Percentiles rank a stretch among this genome's conserved stretches.
Conservation (phyloP, 768 basidiomycete species). For the Peribolospora baueri region DNA sequence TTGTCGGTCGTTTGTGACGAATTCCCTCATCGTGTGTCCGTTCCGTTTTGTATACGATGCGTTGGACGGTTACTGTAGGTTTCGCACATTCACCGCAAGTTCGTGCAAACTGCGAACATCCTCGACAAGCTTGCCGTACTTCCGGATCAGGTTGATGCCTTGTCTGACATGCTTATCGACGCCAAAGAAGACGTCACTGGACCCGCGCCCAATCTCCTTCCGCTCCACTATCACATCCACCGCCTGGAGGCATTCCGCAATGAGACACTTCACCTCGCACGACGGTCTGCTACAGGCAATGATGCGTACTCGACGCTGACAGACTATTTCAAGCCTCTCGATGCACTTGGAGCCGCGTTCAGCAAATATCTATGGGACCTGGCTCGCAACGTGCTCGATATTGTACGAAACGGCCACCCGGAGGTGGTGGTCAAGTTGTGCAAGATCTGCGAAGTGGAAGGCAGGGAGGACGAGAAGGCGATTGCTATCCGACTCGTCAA, state of each 20-base stretch:
- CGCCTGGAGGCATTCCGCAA: slow-evolving; percentile 85
- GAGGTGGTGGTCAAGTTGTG: slow-evolving; percentile 74
- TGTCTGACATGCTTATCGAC: slow-evolving; percentile 49
- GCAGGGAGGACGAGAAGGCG: slow-evolving; percentile 83
- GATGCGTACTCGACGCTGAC: slow-evolving; percentile 34
- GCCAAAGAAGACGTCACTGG: slow-evolving; percentile 61
- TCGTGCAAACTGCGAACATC: slow-evolving; percentile 85
- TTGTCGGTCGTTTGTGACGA: not conserved
- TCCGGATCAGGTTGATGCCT: slow-evolving; percentile 38
- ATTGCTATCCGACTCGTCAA: slow-evolving; percentile 83
- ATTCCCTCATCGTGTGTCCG: not conserved
- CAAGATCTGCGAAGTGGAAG: slow-evolving; percentile 85
- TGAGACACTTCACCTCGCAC: slow-evolving; percentile 81
- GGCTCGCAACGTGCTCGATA: slow-evolving; percentile 47
- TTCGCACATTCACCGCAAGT: slow-evolving; percentile 82
- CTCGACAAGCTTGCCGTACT: slow-evolving; percentile 76
- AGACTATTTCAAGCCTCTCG: slow-evolving; percentile 61
- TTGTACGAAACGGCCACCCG: slow-evolving; percentile 51
- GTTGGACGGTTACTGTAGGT: slow-evolving; percentile 30
- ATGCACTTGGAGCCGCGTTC: slow-evolving; percentile 53
- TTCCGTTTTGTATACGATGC: not conserved
- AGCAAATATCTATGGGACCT: slow-evolving; percentile 61
- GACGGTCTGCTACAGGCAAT: slow-evolving; percentile 32
- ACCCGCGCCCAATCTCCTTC: slow-evolving; percentile 63
- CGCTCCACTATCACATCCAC: slow-evolving; percentile 73